These are phyloP conservation scores for Hymenoscyphus scutula DNA, from an alignment of 2,329 filamentous ascomycete species.

Conservation along the genomic window DNA sequence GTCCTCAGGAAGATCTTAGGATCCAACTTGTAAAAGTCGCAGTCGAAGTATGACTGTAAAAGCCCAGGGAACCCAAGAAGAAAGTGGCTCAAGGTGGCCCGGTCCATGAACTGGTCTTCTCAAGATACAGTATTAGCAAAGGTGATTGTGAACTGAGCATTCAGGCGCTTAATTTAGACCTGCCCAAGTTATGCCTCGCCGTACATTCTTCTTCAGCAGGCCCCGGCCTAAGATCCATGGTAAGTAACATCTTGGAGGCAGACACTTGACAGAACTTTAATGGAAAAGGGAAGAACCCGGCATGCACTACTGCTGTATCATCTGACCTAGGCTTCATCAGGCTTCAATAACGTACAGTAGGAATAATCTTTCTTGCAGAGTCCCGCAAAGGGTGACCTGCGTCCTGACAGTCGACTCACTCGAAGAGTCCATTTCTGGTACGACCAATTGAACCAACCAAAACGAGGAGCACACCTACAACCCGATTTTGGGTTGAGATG, in stretches of 20 bases:
- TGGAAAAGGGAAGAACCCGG: background rate
- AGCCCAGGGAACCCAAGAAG: background rate
- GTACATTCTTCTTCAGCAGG: background rate
- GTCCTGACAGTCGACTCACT: background rate
- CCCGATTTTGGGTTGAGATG: background rate
- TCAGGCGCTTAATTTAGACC: constrained; percentile 4
- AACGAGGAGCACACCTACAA: background rate
- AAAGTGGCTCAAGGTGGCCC: constrained; percentile 6
- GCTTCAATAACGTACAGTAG: background rate
- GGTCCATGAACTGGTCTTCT: background rate
- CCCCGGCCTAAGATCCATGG: background rate
- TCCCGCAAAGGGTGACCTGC: background rate
- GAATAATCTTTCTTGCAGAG: background rate
- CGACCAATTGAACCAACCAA: background rate
- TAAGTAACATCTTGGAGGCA: background rate
- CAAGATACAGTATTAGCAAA: background rate
- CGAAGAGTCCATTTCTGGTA: background rate
- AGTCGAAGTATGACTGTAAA: constrained; percentile 1
- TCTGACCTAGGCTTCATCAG: background rate
- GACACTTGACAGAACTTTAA: background rate
- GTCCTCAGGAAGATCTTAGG: background rate
- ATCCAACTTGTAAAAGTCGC: constrained; percentile 5
- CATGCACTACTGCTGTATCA: background rate
- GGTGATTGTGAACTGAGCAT: background rate
- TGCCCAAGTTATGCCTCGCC: background rate